Evolutionary conservation across 768 basidiomycete species (phyloP).

Genomic region (Serendipita vermifera): DNA sequence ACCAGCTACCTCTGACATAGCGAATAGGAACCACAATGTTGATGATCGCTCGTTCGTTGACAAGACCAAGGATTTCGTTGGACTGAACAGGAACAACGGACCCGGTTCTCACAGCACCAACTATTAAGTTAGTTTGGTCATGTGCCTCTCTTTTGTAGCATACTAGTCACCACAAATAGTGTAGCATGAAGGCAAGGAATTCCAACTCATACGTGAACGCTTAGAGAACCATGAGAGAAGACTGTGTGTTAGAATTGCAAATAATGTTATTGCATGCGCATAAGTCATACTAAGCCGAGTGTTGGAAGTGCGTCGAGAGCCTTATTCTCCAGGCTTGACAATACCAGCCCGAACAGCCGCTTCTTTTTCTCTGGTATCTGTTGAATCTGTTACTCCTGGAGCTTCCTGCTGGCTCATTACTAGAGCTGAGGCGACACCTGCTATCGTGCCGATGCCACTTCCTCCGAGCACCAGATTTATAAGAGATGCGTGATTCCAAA

Average conservation of each 20-base stretch:
- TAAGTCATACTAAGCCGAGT: background rate
- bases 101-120: too few species aligned
- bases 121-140: too few species aligned
- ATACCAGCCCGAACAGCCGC: background rate
- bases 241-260: background rate
- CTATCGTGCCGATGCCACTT: conserved; percentile 5
- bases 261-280: background rate
- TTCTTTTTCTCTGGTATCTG: conserved; percentile 6
- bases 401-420: background rate
- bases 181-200: too few species aligned
- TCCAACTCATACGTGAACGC: background rate
- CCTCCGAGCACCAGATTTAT: background rate
- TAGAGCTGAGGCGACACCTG: background rate
- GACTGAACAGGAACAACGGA: conserved; percentile 15
- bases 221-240: background rate
- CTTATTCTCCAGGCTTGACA: conserved; percentile 6
- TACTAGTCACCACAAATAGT: too few species aligned
- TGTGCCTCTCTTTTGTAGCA: background rate
- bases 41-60: conserved; percentile 23
- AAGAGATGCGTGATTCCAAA: background rate
- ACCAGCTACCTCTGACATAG: conserved; percentile 23
- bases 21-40: background rate
- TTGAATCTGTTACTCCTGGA: background rate
- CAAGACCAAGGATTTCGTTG: conserved; percentile 43
- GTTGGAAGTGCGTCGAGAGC: background rate